Base-by-base conservation (phyloP, 352 stramenopile genomes). In the Nothophytophthora sp. region DNA sequence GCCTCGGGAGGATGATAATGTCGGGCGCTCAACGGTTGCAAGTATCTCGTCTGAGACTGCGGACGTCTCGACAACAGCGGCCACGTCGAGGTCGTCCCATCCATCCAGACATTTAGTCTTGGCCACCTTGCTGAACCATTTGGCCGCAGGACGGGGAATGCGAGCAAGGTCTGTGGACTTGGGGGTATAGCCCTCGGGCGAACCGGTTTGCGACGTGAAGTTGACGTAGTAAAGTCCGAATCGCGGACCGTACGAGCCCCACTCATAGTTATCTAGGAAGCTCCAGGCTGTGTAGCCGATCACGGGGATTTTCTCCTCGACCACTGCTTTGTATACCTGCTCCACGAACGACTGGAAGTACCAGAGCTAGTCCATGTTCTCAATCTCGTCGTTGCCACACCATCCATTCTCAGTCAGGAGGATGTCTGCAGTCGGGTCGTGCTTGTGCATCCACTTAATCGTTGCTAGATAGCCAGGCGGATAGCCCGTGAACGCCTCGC, bases 191-290 rank as follows among this genome's bases (percentile, higher is more conserved):
- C 25, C 23, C 18, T 47, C 39, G 23, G 25, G 25, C 23, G 23
- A 35, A 82, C 63, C 91, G 86, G 39, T 47, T 20, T 47, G 23
- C 4, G 39, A 34, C 4, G 63, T 49, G 30, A 65, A 77, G 39
- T 74, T 55, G 45, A 77, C 63, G 53, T 77, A 65, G 28, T 70
- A 74, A 2, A 77, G 44, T 0, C 67, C 67, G 24, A 72, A 77
- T 32, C 67, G 63, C 1, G 63, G 60, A 13, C 63, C 55, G 46
- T 63, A 77, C 33, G 63, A 74, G 8, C 88, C 67, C 92, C 92
- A 98, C 62, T 98, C 92, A 60, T 95, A 98, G 53, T 97, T 98
- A 59, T 97, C 90, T 50, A 98, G 60, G 13, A 97, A 79, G 51
- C 70, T 90, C 90, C 92, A 98, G 23, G 83, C 85, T 68, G 92